These are phyloP conservation scores for Berkeleyomyces basicola DNA, from an alignment of 2,329 filamentous ascomycete species.

Conservation along the genomic window DNA sequence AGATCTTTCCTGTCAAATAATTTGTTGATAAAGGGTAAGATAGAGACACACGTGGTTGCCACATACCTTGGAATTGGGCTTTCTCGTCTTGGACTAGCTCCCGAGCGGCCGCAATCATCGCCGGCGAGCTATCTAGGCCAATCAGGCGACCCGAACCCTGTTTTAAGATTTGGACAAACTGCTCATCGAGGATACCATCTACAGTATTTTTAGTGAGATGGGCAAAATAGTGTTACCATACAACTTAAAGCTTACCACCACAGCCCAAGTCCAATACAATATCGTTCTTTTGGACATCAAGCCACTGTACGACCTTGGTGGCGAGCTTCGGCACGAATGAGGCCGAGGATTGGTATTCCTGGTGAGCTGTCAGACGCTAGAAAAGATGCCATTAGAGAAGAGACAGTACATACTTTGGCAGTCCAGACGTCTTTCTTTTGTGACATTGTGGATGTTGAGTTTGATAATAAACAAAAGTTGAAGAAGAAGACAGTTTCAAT, in stretches of 20 bases:
- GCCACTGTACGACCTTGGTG: constrained; percentile 39
- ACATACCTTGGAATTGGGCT: constrained; percentile 29
- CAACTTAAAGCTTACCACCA: constrained; percentile 30
- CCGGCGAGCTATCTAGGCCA: constrained; percentile 40
- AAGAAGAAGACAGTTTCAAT: background rate
- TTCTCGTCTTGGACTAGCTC: constrained; percentile 24
- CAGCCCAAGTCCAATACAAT: constrained; percentile 46
- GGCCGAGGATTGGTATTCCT: constrained; percentile 45
- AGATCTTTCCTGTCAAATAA: too few species aligned
- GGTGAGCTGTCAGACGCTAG: background rate
- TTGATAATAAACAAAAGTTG: background rate
- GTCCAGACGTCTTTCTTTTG: constrained; percentile 23
- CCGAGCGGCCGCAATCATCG: constrained; percentile 40
- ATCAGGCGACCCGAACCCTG: constrained; percentile 32
- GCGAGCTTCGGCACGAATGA: constrained; percentile 48
- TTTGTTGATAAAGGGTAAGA: too few species aligned
- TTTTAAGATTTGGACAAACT: constrained; percentile 32
- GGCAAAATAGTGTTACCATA: background rate
- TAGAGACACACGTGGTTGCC: background rate
- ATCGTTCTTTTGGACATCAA: constrained; percentile 41
- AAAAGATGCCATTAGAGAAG: background rate
- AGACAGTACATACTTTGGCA: constrained; percentile 20
- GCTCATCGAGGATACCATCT: constrained; percentile 42
- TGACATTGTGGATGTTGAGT: background rate
- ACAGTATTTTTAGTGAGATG: background rate